A percentile compares a stretch with the other conserved stretches of the same genome.
phyloP scores from a whole-genome alignment of 208 protist genomes.

The Balamuthia mandrillaris region DNA sequence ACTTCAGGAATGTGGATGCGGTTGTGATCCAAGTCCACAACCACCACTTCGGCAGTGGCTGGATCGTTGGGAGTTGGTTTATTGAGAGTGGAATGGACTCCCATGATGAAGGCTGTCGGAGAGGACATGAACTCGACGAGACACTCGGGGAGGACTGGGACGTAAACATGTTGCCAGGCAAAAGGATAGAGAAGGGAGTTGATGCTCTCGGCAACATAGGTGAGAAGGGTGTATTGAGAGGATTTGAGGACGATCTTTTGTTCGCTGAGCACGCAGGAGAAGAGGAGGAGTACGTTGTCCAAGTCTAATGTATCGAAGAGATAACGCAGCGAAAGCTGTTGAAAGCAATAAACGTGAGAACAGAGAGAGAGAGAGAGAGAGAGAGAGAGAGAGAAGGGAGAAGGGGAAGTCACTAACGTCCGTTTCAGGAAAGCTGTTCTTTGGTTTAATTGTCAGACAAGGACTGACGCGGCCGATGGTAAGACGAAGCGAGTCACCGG shows the following conservation, averaged over 20 bases:
- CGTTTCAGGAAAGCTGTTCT: background rate
- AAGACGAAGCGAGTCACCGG: background rate
- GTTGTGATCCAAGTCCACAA: constrained; percentile 32
- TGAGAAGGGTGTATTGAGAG: constrained; percentile 45
- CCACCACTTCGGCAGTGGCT: background rate
- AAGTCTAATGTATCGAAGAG: constrained; percentile 41
- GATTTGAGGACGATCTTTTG: constrained; percentile 46
- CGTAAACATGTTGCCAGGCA: constrained; percentile 62
- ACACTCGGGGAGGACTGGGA: constrained; percentile 50
- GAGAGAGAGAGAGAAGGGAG: too few species aligned
- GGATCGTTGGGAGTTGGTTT: background rate
- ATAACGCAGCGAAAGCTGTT: constrained; percentile 39
- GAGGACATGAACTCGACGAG: constrained; percentile 60
- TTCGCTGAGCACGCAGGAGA: constrained; percentile 41
- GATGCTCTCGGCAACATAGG: constrained; percentile 46
- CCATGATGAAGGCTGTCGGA: constrained; percentile 66
- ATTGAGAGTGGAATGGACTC: constrained; percentile 37
- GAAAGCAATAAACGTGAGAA: background rate
- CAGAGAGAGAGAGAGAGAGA: background rate
- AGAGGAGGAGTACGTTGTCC: constrained; percentile 43
- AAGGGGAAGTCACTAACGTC: background rate
- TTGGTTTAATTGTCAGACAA: background rate
- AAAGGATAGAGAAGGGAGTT: constrained; percentile 58
- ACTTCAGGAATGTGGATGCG: constrained; percentile 34
- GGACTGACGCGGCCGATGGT: background rate